Evolutionary conservation across 257 asterid genomes (phyloP).

Genomic region (Leptodermis oblonga): DNA sequence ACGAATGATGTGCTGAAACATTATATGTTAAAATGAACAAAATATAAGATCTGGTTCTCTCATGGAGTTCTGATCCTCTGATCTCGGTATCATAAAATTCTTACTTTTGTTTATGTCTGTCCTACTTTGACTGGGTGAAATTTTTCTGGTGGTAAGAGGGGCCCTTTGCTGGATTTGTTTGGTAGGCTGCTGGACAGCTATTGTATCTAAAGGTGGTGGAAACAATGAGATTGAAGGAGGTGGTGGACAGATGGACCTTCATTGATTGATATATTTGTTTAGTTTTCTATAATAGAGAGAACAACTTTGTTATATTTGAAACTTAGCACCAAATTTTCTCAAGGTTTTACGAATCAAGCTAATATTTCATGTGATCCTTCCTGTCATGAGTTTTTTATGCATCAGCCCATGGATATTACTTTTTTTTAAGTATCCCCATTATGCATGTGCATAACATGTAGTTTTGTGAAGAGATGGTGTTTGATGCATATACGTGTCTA

Average conservation of each 20-base stretch:
- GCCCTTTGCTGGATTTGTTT: not conserved
- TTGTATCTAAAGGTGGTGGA: not conserved
- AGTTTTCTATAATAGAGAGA: not conserved
- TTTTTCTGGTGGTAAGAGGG: not conserved
- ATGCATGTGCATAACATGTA: no score
- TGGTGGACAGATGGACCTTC: not conserved
- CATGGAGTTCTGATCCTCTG: no score
- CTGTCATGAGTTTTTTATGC: constrained; percentile 1
- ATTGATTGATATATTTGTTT: not conserved
- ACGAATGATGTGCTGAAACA: not conserved
- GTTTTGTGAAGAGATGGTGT: not conserved
- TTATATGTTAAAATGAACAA: not conserved
- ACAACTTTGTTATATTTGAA: not conserved
- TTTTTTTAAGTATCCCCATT: not conserved
- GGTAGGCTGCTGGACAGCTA: not conserved
- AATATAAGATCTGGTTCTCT: no score
- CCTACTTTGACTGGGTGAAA: not conserved
- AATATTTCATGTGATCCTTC: not conserved
- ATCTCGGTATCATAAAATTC: not conserved
- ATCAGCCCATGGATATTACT: not conserved
- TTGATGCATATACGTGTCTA: not conserved
- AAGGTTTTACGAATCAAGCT: not conserved
- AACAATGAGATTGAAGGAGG: not conserved
- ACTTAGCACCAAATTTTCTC: not conserved
- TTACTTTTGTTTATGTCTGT: not conserved